Base-by-base conservation (phyloP, 2,329 filamentous ascomycete genomes). In the Neopestalotiopsis sp. region DNA sequence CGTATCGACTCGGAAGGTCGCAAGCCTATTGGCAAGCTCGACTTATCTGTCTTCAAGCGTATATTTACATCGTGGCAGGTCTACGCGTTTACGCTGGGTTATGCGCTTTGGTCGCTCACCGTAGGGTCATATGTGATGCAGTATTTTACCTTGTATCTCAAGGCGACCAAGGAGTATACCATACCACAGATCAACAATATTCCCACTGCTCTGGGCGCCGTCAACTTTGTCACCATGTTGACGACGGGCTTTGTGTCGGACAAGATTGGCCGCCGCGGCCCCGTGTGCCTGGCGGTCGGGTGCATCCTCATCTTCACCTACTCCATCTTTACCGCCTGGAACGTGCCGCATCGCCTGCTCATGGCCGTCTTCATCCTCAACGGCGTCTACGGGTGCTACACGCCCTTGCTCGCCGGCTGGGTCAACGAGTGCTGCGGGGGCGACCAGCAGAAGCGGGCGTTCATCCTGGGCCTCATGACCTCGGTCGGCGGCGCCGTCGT, bases 1-100 rank as follows among this genome's bases (percentile, higher is more conserved):
- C 87, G 92, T 71, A 95, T 95, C 76, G 87, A 92, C 72, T 87
- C 89, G 66, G 82, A 84, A 58, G 82, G 81, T 20, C 78, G 81
- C 63, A 77, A 75, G 62, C 81, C 81, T 3, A 70, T 74, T 2
- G 79, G 79, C 1, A 80, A 80, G 70, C 74, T 82, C 67, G 75
- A 82, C 67, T 77, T 76, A 73, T 72, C 74, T 40, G 78, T 83
- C 24, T 70, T 83, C 66, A 73, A 74, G 61, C 79, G 82, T 67
- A 80, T 84, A 67, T 79, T 81, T 67, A 70, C 70, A 1, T 80
- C 79, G 1, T 85, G 82, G 83, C 82, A 84, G 70, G 77, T 84
- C 20, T 84, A 83, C 70, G 75, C 79, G n/a, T 82, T 85, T 61
- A 78, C 79, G 0, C 71, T 80, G 0, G 81, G 74, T 10, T 84